Conservation (phyloP, 1,284 basidiomycete species). For the Kalmanozyma brasiliensis region DNA sequence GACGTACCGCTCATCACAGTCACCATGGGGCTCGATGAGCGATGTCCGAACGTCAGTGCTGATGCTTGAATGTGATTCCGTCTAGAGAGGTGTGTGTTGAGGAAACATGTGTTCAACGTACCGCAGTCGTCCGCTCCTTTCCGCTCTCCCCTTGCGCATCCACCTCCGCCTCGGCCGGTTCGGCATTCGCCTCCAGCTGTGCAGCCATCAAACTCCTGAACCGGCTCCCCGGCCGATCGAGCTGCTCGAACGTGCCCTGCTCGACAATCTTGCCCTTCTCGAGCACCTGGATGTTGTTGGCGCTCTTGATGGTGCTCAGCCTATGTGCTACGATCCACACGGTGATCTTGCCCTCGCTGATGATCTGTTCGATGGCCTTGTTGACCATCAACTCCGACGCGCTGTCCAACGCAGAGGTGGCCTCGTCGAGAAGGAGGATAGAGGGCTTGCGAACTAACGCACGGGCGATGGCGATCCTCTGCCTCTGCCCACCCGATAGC, state of each 20-base stretch:
- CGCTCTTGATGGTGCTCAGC: slow-evolving; percentile 70
- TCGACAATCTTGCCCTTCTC: slow-evolving; percentile 70
- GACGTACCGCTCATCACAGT: background rate
- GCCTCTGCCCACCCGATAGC: slow-evolving; percentile 70
- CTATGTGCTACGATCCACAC: slow-evolving; percentile 72
- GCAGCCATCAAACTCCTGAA: slow-evolving; percentile 64
- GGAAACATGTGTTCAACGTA: slow-evolving; percentile 18
- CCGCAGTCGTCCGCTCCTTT: background rate
- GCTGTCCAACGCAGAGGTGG: slow-evolving; percentile 69
- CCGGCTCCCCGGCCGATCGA: slow-evolving; percentile 63
- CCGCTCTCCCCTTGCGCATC: background rate
- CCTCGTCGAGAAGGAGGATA: slow-evolving; percentile 68
- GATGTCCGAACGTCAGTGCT: background rate
- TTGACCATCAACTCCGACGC: slow-evolving; percentile 70
- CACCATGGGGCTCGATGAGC: background rate
- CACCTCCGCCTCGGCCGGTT: slow-evolving; percentile 1
- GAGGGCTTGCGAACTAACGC: slow-evolving; percentile 70
- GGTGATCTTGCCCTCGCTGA: slow-evolving; percentile 70
- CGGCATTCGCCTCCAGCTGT: slow-evolving; percentile 51
- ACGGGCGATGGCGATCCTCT: slow-evolving; percentile 71
- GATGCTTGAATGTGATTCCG: no score
- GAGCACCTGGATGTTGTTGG: slow-evolving; percentile 70
- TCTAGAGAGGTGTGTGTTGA: background rate
- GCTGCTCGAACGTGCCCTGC: slow-evolving; percentile 70
- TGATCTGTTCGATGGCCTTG: slow-evolving; percentile 69